Base-by-base conservation (phyloP, 2,329 filamentous ascomycete species). In the Diaporthe citrichinensis region DNA sequence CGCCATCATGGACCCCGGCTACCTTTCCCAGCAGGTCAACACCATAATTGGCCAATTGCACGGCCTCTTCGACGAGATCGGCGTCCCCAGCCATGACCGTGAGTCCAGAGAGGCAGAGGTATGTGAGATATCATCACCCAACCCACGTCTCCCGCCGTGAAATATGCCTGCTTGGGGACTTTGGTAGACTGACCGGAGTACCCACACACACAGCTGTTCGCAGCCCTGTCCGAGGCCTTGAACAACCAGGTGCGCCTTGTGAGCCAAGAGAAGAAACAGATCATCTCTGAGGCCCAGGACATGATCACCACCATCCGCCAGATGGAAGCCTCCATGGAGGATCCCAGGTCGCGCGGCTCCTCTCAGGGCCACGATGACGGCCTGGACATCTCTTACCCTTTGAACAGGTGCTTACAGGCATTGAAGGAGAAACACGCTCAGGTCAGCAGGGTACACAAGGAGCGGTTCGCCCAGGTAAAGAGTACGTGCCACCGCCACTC, bases 51-150 rank as follows among this genome's bases (percentile, higher is more conserved):
- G 92, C 84, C 95, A 98, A 86, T 90, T 99, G 77, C 96, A 98
- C 85, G 94, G 94, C 78, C 91, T 98, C 75, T 99, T 98, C 82
- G 97, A 99, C 84, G 96, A 99, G 83, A 99, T 99, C 81, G 97
- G 97, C 76, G 94, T 99, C n/a, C 92, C 96, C 39, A 92, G 88
- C 81, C 95, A 98, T 92, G 97, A 98, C 84, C 94, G 97, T 81
- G 95, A 98, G 83, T 90, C 91, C 68, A 91, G 97, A 81, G 96
- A 98, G 83, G 91, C 94, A 83, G 95, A 98, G 92, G 96, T 97
- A 87, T 82, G 90, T 81, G 58, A 67, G 14, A 20, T 31, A 75
- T 36, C 71, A 31, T 28, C 46, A 46, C 15, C 34, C 4, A 39
- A 28, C 28, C 41, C 53, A 39, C 34, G 4, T 20, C n/a, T 14